Percentiles rank a stretch among this genome's conserved stretches.
Conservation (phyloP, 352 stramenopile species). For the Ophiocytium majus region DNA sequence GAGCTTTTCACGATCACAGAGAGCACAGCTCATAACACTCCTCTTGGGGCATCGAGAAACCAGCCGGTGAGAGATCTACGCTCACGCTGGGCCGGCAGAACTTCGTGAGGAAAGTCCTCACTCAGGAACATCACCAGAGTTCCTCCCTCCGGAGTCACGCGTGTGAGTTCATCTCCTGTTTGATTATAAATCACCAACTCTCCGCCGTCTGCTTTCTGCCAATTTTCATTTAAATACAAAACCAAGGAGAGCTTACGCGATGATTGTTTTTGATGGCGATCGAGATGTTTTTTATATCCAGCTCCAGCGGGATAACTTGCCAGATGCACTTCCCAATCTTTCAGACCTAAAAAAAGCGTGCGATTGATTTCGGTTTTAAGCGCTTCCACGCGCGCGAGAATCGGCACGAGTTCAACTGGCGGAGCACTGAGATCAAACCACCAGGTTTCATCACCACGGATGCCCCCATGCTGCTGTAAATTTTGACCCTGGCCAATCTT, state of each 20-base stretch:
- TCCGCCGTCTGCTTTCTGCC: neutral
- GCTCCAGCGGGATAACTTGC: neutral
- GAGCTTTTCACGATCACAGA: neutral
- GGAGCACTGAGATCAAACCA: neutral
- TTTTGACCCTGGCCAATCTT: too few species aligned
- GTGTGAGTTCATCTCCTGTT: neutral
- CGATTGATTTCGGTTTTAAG: neutral
- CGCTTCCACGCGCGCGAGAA: neutral
- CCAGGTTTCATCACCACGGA: neutral
- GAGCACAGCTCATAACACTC: neutral
- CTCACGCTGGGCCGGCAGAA: neutral
- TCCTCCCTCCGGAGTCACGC: neutral
- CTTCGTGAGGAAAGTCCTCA: constrained; percentile 10
- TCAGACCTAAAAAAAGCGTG: neutral
- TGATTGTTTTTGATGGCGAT: neutral
- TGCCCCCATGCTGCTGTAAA: too few species aligned
- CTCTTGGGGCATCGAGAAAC: neutral
- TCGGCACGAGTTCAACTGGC: neutral
- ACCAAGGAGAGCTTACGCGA: neutral
- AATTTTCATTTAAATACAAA: constrained; percentile 14
- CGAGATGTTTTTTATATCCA: constrained; percentile 5
- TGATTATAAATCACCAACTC: neutral
- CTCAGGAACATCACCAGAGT: constrained; percentile 1
- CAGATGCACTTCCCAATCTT: neutral
- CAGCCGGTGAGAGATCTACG: neutral